Percentiles rank a stretch among this genome's conserved stretches.
Evolutionary conservation across 345 rosid species (phyloP).

Genomic region (Geranium rotundifolium): DNA sequence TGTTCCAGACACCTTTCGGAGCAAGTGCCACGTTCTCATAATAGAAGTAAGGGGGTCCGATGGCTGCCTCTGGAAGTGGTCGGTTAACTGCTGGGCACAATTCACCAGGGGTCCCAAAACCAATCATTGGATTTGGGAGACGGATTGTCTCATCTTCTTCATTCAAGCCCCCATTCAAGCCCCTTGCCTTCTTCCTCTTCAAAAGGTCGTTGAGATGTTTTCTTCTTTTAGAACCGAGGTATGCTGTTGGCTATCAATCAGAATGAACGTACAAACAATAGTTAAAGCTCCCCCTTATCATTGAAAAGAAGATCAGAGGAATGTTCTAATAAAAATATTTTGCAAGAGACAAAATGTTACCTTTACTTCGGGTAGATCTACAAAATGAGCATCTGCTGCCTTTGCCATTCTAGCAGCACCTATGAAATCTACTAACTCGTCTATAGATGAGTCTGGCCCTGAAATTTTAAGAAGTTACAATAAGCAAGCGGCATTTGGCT

Average conservation of each 20-base stretch:
- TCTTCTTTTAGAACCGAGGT: slow-evolving; percentile 37
- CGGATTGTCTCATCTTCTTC: slow-evolving; percentile 42
- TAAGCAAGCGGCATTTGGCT: background rate
- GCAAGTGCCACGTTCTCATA: slow-evolving; percentile 91
- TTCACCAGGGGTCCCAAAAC: slow-evolving; percentile 71
- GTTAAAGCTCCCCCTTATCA: background rate
- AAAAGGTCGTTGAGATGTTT: slow-evolving; percentile 18
- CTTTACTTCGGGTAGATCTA: slow-evolving; percentile 32
- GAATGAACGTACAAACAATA: background rate
- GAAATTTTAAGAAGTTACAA: background rate
- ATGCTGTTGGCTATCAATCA: slow-evolving; percentile 18
- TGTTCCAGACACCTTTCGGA: slow-evolving; percentile 90
- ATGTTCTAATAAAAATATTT: no score
- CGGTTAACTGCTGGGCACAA: slow-evolving; percentile 20
- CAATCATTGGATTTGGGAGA: slow-evolving; percentile 81
- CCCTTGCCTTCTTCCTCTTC: slow-evolving; percentile 22
- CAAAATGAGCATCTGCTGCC: slow-evolving; percentile 40
- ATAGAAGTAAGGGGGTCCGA: slow-evolving; percentile 71
- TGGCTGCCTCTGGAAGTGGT: slow-evolving; percentile 47
- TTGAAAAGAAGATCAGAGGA: no score
- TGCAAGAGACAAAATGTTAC: slow-evolving; percentile 17
- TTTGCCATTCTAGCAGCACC: slow-evolving; percentile 72
- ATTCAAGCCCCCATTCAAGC: slow-evolving; percentile 12
- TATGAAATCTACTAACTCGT: slow-evolving; percentile 64
- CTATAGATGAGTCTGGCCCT: slow-evolving; percentile 51